phyloP scores from a whole-genome alignment of 2,329 filamentous ascomycete species.

The Cryphonectria parasitica region DNA sequence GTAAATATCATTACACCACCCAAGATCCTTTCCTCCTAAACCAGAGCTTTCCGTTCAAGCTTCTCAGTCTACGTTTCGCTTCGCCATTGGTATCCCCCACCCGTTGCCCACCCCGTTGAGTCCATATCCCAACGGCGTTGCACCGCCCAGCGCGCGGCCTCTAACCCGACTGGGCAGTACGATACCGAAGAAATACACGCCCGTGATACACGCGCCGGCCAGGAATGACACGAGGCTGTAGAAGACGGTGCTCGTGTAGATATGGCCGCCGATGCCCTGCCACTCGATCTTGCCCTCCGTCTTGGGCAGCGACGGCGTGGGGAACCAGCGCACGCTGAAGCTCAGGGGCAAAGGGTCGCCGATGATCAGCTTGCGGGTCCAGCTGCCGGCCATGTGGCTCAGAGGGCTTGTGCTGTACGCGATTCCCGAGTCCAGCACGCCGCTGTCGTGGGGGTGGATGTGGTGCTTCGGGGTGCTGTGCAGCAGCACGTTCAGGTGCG shows the following conservation, averaged over 20 bases:
- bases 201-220: constrained; percentile 57
- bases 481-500: constrained; percentile 85
- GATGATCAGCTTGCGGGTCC: constrained; percentile 74
- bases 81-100: constrained; percentile 57
- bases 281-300: constrained; percentile 68
- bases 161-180: constrained; percentile 59
- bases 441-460: constrained; percentile 66
- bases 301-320: constrained; percentile 70
- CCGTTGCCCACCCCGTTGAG: constrained; percentile 59
- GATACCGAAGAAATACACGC: constrained; percentile 64
- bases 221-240: constrained; percentile 64
- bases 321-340: constrained; percentile 88
- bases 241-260: constrained; percentile 66
- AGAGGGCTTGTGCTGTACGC: constrained; percentile 83
- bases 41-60: constrained; percentile 25
- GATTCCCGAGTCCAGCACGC: constrained; percentile 83
- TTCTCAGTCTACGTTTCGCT: constrained; percentile 40
- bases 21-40: constrained; percentile 43
- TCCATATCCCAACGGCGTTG: constrained; percentile 59
- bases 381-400: constrained; percentile 58
- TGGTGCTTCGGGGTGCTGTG: constrained; percentile 70
- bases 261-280: constrained; percentile 66
- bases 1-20: constrained; percentile 19
- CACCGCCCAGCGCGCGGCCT: constrained; percentile 56
- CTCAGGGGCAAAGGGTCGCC: constrained; percentile 80